Evolutionary conservation across 2,329 filamentous ascomycete species (phyloP).

Genomic region (Fulvia fulva): DNA sequence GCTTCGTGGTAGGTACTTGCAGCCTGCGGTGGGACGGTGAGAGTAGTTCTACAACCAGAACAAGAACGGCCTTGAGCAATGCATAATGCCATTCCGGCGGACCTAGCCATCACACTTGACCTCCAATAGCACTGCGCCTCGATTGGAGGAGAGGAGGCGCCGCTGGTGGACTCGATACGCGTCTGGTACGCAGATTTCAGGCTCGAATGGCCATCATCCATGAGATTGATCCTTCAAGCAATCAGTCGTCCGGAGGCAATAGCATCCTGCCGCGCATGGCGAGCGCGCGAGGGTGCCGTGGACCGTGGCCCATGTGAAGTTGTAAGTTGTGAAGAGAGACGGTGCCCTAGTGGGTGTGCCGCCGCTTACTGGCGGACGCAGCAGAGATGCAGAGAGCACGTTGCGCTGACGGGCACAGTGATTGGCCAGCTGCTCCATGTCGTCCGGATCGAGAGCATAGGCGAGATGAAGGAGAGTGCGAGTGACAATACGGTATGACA

Average conservation of each 20-base stretch:
- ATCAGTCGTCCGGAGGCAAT: neutral
- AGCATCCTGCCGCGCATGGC: neutral
- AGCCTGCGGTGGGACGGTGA: neutral
- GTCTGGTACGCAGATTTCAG: neutral
- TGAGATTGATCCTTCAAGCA: neutral
- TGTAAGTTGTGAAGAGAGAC: neutral
- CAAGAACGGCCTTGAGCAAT: neutral
- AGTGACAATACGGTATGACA: neutral
- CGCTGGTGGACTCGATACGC: neutral
- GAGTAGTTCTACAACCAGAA: no score
- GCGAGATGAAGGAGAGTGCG: neutral
- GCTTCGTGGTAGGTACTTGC: neutral
- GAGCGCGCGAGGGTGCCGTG: neutral
- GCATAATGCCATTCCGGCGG: neutral
- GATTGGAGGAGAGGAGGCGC: neutral
- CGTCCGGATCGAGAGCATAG: neutral
- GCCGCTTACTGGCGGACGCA: neutral
- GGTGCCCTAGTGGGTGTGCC: neutral
- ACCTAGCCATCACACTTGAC: neutral
- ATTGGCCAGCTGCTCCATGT: neutral
- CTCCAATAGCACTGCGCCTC: neutral
- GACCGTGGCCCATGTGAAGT: no score
- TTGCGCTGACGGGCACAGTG: neutral
- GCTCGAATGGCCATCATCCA: neutral
- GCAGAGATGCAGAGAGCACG: no score